A percentile compares a stretch with the other conserved stretches of the same genome.
phyloP scores from a whole-genome alignment of 345 rosid genomes.

The Citrus unshiu region DNA sequence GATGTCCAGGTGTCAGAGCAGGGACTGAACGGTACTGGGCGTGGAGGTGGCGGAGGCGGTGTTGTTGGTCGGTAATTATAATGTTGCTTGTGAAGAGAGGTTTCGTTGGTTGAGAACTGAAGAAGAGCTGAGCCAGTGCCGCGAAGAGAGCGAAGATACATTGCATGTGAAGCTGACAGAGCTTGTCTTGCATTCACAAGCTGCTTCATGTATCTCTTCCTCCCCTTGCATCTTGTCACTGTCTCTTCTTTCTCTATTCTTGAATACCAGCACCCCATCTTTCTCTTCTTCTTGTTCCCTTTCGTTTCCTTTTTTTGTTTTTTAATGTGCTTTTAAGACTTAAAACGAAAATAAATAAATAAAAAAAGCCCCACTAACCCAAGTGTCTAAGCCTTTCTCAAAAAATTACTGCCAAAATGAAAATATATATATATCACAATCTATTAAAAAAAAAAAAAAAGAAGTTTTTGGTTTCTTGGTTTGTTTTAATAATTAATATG shows the following conservation, averaged over 20 bases:
- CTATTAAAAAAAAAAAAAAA: too few relatives aligned
- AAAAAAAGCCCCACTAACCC: neutral
- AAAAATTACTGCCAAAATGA: neutral
- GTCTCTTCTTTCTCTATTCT: slow-evolving; percentile 74
- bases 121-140: slow-evolving; percentile 77
- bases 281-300: neutral
- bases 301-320: too few relatives aligned
- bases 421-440: too few relatives aligned
- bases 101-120: slow-evolving; percentile 67
- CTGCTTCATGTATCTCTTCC: slow-evolving; percentile 85
- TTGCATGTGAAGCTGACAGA: slow-evolving; percentile 77
- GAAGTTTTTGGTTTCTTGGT: neutral
- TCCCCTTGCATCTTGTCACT: slow-evolving; percentile 84
- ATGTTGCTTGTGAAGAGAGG: slow-evolving; percentile 54
- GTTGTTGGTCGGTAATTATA: slow-evolving; percentile 22
- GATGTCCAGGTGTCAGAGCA: slow-evolving; percentile 83
- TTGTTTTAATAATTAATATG: neutral
- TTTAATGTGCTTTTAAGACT: neutral
- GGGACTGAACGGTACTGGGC: slow-evolving; percentile 57
- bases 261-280: slow-evolving; percentile 89
- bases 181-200: slow-evolving; percentile 77
- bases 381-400: neutral
- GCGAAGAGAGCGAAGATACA: slow-evolving; percentile 88
- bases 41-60: slow-evolving; percentile 19
- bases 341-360: too few relatives aligned